Percentiles rank a stretch among this genome's conserved stretches.
These are phyloP conservation scores for Coprinopsis marcescibilis DNA, from an alignment of 768 basidiomycete species.

Conservation along the genomic window DNA sequence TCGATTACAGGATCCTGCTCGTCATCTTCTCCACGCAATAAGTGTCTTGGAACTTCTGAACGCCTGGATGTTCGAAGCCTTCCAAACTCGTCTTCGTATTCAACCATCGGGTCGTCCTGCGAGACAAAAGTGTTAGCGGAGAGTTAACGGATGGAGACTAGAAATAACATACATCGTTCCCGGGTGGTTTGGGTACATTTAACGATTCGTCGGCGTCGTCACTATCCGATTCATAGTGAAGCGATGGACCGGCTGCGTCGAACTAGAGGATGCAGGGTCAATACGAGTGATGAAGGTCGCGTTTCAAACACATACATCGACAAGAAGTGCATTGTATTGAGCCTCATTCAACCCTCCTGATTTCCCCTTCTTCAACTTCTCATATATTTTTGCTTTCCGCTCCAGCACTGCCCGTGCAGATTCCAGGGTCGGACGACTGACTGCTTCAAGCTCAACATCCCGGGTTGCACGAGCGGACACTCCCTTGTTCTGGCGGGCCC, in stretches of 20 bases:
- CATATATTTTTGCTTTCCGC: conserved; percentile 75
- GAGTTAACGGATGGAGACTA: neutral
- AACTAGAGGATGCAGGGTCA: conserved; percentile 41
- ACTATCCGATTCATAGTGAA: conserved; percentile 59
- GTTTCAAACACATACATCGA: conserved; percentile 54
- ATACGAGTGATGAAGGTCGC: neutral
- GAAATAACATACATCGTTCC: conserved; percentile 31
- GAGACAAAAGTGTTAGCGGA: neutral
- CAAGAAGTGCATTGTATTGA: conserved; percentile 66
- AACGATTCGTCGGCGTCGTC: conserved; percentile 79
- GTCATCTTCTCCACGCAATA: conserved; percentile 44
- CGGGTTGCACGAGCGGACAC: conserved; percentile 56
- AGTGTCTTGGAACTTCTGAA: conserved; percentile 73
- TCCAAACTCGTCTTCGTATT: conserved; percentile 86
- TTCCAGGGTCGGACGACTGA: conserved; percentile 67
- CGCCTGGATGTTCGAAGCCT: conserved; percentile 60
- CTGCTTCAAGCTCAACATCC: conserved; percentile 65
- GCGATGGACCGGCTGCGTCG: conserved; percentile 47
- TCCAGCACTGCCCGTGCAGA: conserved; percentile 66
- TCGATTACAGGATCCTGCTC: conserved; percentile 33
- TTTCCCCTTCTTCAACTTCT: conserved; percentile 72
- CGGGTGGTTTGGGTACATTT: conserved; percentile 46
- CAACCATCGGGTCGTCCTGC: conserved; percentile 73
- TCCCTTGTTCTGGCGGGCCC: conserved; percentile 74
- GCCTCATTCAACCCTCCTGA: conserved; percentile 70